Base-by-base conservation (phyloP, 805 yeast genomes). In the Ogataea methanolica region DNA sequence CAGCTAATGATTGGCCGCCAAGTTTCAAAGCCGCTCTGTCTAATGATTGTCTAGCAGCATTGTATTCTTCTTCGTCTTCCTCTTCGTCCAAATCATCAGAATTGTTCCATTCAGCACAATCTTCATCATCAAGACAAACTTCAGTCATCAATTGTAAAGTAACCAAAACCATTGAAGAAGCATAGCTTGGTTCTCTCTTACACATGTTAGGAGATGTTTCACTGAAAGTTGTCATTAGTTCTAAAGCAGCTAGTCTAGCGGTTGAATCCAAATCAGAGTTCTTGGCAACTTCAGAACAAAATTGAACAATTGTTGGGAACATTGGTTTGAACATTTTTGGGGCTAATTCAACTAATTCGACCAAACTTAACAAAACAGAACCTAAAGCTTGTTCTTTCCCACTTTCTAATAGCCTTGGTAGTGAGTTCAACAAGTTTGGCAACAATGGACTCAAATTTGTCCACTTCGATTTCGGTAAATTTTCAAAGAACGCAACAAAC, bases 191-290 rank as follows among this genome's bases (percentile, higher is more conserved):
- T 56, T 88, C 88, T 33, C 81, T 69, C 62, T 87, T 87, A 72
- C 98, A 92, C 99, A 94, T 94, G 44, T 82, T 83, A 36, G 99
- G 98, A 9, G 97, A 86, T 23, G 87, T 85, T 64, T 94, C 99
- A 50, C 94, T 81, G 62, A 94, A 94, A 0, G 96, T 86, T 6
- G 96, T 88, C 56, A 90, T 72, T 48, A 94, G 75, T 69, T 94
- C 99, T 52, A 94, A 71, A 5, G 97, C 94, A 1, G 94, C 85
- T 58, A 88, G 74, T 62, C 99, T 80, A 5, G 97, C 83, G 42
- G 73, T 69, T 19, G 89, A 76, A 26, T 89, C 97, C 56, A 90
- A 70, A 19, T 88, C 95, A 59, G 76, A 79, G 68, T 89, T 84
- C 59, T 87, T 88, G 44, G 89, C 79, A 33, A 94, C 92, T 15